These are phyloP conservation scores for Cytospora chrysosperma DNA, from an alignment of 2,329 filamentous ascomycete species.

Conservation along the genomic window DNA sequence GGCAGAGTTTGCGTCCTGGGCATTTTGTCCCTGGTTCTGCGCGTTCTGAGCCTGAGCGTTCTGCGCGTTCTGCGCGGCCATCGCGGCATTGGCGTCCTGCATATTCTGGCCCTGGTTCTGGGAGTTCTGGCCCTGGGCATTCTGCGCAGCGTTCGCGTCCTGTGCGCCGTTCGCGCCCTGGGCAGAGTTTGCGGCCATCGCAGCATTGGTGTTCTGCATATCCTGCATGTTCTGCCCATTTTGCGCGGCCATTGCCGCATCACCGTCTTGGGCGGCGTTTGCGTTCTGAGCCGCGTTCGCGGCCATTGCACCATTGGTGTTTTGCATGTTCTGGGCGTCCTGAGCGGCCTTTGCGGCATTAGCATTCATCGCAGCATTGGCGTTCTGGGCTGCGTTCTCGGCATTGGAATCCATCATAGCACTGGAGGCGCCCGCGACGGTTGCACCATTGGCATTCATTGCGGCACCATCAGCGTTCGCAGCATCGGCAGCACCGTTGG, in stretches of 20 bases:
- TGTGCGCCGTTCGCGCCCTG: neutral
- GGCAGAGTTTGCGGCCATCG: too few species aligned
- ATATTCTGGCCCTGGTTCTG: neutral
- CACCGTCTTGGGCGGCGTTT: neutral
- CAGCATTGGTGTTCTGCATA: too few species aligned
- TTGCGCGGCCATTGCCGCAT: too few species aligned
- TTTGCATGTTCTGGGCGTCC: neutral
- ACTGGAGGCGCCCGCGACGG: too few species aligned
- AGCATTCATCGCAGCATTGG: neutral
- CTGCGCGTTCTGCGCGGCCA: too few species aligned
- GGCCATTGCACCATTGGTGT: neutral
- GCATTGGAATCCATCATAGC: neutral
- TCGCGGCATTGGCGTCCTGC: neutral
- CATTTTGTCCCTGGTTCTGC: too few species aligned
- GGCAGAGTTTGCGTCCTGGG: too few species aligned
- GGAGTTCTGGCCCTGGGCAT: neutral
- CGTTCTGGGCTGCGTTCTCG: neutral
- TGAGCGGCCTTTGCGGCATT: neutral
- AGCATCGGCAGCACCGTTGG: neutral
- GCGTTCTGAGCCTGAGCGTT: too few species aligned
- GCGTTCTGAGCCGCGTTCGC: too few species aligned
- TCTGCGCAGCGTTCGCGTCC: neutral
- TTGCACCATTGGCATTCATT: neutral
- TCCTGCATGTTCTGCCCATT: too few species aligned
- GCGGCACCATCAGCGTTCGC: too few species aligned